Evolutionary conservation across 2,329 filamentous ascomycete species (phyloP).

Genomic region (Pseudogymnoascus sp.): DNA sequence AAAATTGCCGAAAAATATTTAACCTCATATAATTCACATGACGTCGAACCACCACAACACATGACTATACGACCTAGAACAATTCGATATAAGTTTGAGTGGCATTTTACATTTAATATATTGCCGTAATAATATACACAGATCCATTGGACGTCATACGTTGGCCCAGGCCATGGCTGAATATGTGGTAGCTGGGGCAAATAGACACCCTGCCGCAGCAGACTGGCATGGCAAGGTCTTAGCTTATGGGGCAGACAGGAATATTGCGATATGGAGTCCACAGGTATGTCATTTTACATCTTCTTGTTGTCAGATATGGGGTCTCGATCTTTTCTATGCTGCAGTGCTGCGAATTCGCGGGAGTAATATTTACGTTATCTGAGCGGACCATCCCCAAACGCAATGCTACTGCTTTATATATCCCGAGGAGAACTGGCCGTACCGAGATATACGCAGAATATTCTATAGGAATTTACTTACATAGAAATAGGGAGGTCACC

Average conservation of each 20-base stretch:
- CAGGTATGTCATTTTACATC: conserved; percentile 45
- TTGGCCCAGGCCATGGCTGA: conserved; percentile 1
- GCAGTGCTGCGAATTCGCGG: background rate
- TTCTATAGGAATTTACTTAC: background rate
- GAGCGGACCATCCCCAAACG: background rate
- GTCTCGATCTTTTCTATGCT: background rate
- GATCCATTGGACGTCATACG: background rate
- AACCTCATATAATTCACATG: conserved; percentile 10
- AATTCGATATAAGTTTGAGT: background rate
- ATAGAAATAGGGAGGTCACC: conserved; percentile 35
- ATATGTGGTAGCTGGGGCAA: conserved; percentile 64
- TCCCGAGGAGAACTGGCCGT: background rate
- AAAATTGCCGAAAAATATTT: conserved; percentile 9
- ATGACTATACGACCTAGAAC: background rate
- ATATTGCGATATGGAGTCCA: conserved; percentile 84
- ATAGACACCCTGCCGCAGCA: conserved; percentile 80
- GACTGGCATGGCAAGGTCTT: conserved; percentile 76
- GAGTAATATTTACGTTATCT: background rate
- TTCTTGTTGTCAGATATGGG: background rate
- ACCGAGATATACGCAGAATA: background rate
- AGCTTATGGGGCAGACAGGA: conserved; percentile 83
- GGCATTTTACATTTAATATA: background rate
- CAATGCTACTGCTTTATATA: background rate
- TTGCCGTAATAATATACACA: background rate
- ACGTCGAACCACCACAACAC: conserved; percentile 9